phyloP scores from a whole-genome alignment of 2,329 filamentous ascomycete species.

The Exutisphaerella laricina region DNA sequence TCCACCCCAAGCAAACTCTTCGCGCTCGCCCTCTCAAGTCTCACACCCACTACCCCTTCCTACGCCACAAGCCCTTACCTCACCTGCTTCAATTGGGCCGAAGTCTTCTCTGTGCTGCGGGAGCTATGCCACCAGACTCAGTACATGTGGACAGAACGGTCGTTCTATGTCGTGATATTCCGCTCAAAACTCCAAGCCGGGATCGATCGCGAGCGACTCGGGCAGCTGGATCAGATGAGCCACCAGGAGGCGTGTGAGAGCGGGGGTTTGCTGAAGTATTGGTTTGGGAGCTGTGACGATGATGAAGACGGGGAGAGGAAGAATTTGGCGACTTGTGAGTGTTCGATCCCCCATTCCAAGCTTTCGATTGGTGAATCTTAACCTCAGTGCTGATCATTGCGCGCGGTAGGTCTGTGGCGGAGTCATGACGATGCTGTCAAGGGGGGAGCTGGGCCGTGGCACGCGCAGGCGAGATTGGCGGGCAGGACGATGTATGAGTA shows the following conservation, averaged over 20 bases:
- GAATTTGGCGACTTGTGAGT: slow-evolving; percentile 69
- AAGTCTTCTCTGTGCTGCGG: slow-evolving; percentile 46
- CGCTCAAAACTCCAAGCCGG: slow-evolving; percentile 64
- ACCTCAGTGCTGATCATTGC: slow-evolving; percentile 4
- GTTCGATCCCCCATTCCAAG: background rate
- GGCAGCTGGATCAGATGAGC: slow-evolving; percentile 67
- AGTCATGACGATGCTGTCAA: slow-evolving; percentile 55
- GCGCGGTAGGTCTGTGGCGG: slow-evolving; percentile 61
- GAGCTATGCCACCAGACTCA: slow-evolving; percentile 48
- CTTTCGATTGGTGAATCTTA: background rate
- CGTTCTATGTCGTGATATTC: slow-evolving; percentile 81
- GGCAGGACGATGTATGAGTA: slow-evolving; percentile 43
- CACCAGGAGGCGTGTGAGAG: slow-evolving; percentile 74
- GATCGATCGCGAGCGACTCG: slow-evolving; percentile 63
- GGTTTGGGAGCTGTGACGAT: slow-evolving; percentile 79
- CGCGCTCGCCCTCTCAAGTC: slow-evolving; percentile 61
- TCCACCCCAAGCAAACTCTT: slow-evolving; percentile 62
- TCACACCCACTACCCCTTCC: slow-evolving; percentile 59
- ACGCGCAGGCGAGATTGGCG: slow-evolving; percentile 48
- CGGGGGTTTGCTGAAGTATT: slow-evolving; percentile 85
- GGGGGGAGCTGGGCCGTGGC: slow-evolving; percentile 54
- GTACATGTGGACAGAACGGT: slow-evolving; percentile 15
- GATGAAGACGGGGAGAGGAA: slow-evolving; percentile 56
- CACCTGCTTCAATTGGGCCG: slow-evolving; percentile 70
- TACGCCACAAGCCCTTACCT: slow-evolving; percentile 73